A percentile compares a stretch with the other conserved stretches of the same genome.
phyloP scores from a whole-genome alignment of 2,329 filamentous ascomycete genomes.

The Coniochaeta prunicola region DNA sequence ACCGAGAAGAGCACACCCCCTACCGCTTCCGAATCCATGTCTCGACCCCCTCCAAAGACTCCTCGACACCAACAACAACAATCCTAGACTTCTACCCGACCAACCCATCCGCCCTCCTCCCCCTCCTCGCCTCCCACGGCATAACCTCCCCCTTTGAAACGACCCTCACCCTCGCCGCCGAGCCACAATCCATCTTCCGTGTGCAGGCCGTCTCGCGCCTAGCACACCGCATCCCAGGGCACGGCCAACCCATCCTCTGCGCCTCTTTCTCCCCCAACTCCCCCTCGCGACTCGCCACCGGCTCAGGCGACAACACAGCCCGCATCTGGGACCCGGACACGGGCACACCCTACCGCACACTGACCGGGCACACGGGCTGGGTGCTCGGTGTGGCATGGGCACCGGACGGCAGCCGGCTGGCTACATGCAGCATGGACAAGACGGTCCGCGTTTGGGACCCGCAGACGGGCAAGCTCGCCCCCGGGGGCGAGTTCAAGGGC shows the following conservation, averaged over 20 bases:
- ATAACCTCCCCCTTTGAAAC: constrained; percentile 9
- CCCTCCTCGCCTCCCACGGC: constrained; percentile 2
- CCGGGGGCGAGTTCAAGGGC: constrained; percentile 63
- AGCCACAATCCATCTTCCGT: constrained; percentile 87
- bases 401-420: constrained; percentile 72
- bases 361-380: constrained; percentile 86
- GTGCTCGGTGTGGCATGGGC: constrained; percentile 83
- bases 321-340: constrained; percentile 94
- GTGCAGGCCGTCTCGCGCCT: constrained; percentile 89
- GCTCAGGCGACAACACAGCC: constrained; percentile 85
- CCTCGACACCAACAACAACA: constrained; percentile 10
- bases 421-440: constrained; percentile 90
- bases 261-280: constrained; percentile 77
- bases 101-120: constrained; percentile 2
- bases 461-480: constrained; percentile 66
- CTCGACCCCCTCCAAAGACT: constrained; percentile 10
- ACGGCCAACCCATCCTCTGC: constrained; percentile 83
- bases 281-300: constrained; percentile 74
- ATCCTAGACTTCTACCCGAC: constrained; percentile 7
- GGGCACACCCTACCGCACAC: constrained; percentile 76
- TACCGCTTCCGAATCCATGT: constrained; percentile 55
- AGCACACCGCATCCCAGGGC: constrained; percentile 80
- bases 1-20: constrained; percentile 52
- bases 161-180: constrained; percentile 46
- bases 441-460: constrained; percentile 87